These are phyloP conservation scores for Colletotrichum sp. DNA, from an alignment of 2,329 filamentous ascomycete species.

Conservation along the genomic window DNA sequence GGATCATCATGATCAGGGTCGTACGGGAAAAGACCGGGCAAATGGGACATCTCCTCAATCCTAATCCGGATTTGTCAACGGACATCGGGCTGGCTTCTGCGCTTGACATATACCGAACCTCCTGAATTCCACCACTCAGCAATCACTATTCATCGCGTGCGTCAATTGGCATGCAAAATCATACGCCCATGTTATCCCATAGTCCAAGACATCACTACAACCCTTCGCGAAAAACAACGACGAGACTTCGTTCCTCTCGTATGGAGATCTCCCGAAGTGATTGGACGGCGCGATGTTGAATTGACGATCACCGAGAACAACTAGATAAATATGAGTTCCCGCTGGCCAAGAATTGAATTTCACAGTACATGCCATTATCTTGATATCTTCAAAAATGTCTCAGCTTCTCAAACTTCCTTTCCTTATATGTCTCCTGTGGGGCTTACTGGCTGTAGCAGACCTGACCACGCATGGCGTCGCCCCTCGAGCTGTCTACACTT, in stretches of 20 bases:
- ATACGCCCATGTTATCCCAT: background rate
- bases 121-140: background rate
- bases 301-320: background rate
- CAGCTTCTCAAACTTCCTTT: background rate
- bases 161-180: background rate
- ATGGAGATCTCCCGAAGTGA: background rate
- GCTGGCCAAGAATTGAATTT: fast-evolving
- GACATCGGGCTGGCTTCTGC: background rate
- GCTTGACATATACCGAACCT: background rate
- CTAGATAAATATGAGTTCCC: background rate
- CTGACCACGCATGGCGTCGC: background rate
- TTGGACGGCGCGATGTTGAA: fast-evolving
- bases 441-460: background rate
- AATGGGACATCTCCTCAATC: background rate
- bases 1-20: background rate
- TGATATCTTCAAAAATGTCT: fast-evolving
- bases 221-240: background rate
- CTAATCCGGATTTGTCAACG: background rate
- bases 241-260: background rate
- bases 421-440: background rate
- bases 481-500: background rate
- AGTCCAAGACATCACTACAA: background rate
- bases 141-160: background rate
- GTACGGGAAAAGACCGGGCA: background rate
- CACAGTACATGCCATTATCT: fast-evolving